Evolutionary conservation across 345 rosid genomes (phyloP).

Genomic region (Syzygium aqueum): DNA sequence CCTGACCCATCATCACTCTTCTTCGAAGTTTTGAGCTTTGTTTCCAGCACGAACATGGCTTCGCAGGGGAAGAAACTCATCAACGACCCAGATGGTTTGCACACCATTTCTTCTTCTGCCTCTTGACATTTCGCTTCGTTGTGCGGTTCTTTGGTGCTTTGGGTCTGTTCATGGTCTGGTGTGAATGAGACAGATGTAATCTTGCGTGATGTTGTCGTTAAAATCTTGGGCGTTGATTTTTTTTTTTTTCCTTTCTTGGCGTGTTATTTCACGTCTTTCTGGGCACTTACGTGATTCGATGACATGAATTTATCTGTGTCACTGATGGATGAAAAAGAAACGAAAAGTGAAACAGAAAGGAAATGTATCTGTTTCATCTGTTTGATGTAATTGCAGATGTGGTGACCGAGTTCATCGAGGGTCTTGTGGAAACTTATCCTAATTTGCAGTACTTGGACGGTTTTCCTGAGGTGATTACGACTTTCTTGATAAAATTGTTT

Average conservation of each 20-base stretch:
- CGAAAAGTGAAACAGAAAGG: neutral
- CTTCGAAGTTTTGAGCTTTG: neutral
- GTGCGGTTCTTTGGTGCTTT: neutral
- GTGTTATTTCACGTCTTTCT: neutral
- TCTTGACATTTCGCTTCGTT: neutral
- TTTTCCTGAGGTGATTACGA: constrained; percentile 75
- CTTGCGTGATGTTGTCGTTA: neutral
- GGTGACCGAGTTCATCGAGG: constrained; percentile 93
- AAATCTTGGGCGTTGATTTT: neutral
- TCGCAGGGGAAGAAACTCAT: constrained; percentile 3
- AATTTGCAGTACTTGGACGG: constrained; percentile 85
- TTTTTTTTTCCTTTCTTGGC: neutral
- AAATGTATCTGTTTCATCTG: neutral
- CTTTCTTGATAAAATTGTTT: constrained; percentile 15
- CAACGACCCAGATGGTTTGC: constrained; percentile 10
- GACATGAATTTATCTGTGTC: neutral
- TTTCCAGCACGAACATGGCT: neutral
- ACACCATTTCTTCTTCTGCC: neutral
- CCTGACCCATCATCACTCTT: neutral
- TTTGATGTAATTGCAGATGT: constrained; percentile 41
- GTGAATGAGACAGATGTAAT: neutral
- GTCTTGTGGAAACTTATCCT: constrained; percentile 83
- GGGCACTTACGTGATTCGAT: neutral
- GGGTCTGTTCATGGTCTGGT: neutral
- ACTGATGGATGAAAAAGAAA: neutral